Evolutionary conservation across 2,329 filamentous ascomycete species (phyloP).

Genomic region (Apiospora phragmitis): DNA sequence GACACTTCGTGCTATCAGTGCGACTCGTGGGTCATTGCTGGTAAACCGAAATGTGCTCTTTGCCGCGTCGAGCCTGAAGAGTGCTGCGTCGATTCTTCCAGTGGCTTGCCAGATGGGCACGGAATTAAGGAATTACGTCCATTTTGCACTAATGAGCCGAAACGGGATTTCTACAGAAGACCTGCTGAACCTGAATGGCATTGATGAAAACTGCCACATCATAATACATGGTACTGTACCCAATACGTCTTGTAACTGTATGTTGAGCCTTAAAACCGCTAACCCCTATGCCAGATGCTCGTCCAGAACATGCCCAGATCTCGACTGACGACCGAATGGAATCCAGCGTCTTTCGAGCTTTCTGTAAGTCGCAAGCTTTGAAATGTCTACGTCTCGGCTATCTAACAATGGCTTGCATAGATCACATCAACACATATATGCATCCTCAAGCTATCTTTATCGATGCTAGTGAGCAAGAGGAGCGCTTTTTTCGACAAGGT

Average conservation of each 20-base stretch:
- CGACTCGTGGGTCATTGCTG: conserved; percentile 50
- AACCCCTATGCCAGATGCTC: conserved; percentile 58
- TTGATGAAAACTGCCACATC: conserved; percentile 70
- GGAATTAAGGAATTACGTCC: conserved; percentile 70
- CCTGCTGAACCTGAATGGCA: conserved; percentile 75
- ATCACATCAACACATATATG: conserved; percentile 71
- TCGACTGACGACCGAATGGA: conserved; percentile 73
- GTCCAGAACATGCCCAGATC: conserved; percentile 69
- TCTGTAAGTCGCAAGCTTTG: conserved; percentile 46
- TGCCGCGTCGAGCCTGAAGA: conserved; percentile 72
- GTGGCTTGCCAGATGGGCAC: conserved; percentile 84
- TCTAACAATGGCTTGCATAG: conserved; percentile 32
- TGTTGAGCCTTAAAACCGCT: conserved; percentile 14
- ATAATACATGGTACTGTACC: conserved; percentile 51
- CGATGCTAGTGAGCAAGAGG: conserved; percentile 68
- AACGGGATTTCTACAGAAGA: conserved; percentile 69
- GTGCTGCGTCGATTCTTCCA: conserved; percentile 71
- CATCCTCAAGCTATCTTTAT: conserved; percentile 76
- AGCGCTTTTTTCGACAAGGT: conserved; percentile 64
- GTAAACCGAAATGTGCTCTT: conserved; percentile 76
- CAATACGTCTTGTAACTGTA: background rate
- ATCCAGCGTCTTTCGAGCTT: conserved; percentile 60
- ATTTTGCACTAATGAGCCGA: conserved; percentile 77
- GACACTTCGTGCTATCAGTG: conserved; percentile 61
- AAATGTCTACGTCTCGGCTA: background rate